Conservation (phyloP, 2,329 filamentous ascomycete species). For the Botryotinia convoluta region DNA sequence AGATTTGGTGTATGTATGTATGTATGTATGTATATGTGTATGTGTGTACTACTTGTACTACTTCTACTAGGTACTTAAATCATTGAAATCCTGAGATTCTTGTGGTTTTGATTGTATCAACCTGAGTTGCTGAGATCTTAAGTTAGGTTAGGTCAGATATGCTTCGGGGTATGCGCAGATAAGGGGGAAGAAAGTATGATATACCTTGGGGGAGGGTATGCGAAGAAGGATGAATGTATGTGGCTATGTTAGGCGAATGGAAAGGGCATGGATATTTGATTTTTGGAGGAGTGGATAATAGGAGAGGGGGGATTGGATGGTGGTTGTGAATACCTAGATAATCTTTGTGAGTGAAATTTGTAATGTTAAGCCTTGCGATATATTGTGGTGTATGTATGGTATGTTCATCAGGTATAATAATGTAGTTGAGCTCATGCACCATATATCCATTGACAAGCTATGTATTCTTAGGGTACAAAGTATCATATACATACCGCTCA, state of each 20-base stretch:
- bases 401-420: fast-evolving
- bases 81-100: too few relatives aligned
- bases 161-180: too few relatives aligned
- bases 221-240: too few relatives aligned
- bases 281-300: neutral
- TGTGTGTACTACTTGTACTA: too few relatives aligned
- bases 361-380: neutral
- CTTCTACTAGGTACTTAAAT: too few relatives aligned
- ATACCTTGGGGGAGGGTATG: too few relatives aligned
- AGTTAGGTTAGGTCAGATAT: too few relatives aligned
- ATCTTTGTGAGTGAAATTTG: neutral
- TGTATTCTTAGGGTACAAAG: neutral
- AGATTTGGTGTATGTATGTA: too few relatives aligned
- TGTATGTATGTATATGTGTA: too few relatives aligned
- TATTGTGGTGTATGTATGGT: neutral
- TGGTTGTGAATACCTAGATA: neutral
- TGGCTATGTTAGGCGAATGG: neutral
- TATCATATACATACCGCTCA: neutral
- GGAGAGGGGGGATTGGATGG: fast-evolving
- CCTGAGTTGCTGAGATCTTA: too few relatives aligned
- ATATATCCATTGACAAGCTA: neutral
- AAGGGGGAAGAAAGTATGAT: too few relatives aligned
- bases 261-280: neutral
- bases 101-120: too few relatives aligned
- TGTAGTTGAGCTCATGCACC: neutral